Evolutionary conservation across 2,329 filamentous ascomycete species (phyloP).

Genomic region (Colletotrichum coccodes): DNA sequence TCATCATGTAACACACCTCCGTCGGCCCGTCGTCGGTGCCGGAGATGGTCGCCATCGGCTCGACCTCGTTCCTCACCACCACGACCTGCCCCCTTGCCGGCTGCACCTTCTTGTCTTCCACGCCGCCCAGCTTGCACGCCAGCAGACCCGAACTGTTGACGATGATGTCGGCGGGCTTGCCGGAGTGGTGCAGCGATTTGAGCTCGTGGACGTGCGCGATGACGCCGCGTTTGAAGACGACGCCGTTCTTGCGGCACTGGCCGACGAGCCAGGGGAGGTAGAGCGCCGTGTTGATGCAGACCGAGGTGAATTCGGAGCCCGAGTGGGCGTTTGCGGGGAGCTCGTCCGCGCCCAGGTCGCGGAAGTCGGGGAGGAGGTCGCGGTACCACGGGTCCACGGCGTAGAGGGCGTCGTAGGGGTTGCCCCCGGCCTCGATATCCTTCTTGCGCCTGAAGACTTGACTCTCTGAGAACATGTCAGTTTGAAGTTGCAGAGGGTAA

Average conservation of each 20-base stretch:
- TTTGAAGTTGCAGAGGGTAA: slow-evolving; percentile 44
- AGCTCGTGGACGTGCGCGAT: slow-evolving; percentile 71
- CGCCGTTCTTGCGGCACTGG: slow-evolving; percentile 71
- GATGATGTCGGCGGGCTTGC: slow-evolving; percentile 67
- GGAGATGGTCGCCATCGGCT: slow-evolving; percentile 75
- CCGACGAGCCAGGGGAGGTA: slow-evolving; percentile 78
- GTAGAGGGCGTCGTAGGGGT: slow-evolving; percentile 75
- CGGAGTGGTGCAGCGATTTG: slow-evolving; percentile 65
- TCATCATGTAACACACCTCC: slow-evolving; percentile 86
- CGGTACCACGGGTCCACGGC: slow-evolving; percentile 79
- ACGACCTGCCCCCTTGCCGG: slow-evolving; percentile 80
- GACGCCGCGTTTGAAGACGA: slow-evolving; percentile 61
- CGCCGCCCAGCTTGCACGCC: slow-evolving; percentile 73
- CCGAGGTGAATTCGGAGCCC: slow-evolving; percentile 70
- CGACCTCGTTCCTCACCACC: slow-evolving; percentile 81
- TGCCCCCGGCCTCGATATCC: slow-evolving; percentile 66
- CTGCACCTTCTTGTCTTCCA: slow-evolving; percentile 70
- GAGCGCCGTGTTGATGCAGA: slow-evolving; percentile 79
- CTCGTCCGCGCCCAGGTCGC: slow-evolving; percentile 65
- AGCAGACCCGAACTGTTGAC: slow-evolving; percentile 78
- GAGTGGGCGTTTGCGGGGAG: slow-evolving; percentile 68
- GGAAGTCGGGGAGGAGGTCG: slow-evolving; percentile 76
- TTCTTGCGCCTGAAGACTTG: slow-evolving; percentile 63
- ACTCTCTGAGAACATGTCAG: slow-evolving; percentile 44
- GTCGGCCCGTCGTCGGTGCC: slow-evolving; percentile 79